Base-by-base conservation (phyloP, 179 eudicot genomes). In the Carnegiea gigantea region DNA sequence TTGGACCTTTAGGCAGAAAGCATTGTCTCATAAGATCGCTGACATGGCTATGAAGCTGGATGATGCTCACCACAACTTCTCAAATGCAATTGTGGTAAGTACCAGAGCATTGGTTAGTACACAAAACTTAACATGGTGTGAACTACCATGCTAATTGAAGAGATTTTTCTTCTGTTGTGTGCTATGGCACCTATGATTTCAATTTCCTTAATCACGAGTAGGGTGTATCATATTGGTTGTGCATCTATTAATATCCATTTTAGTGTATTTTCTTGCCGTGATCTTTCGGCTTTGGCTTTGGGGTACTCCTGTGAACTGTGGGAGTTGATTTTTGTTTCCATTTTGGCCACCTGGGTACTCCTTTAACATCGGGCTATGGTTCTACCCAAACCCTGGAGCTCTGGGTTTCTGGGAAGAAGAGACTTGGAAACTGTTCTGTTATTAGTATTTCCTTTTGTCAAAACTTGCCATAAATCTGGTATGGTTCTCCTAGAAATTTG, bases 81-180 rank as follows among this genome's bases (percentile, higher is more conserved):
- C 99, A 80, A 93, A 96, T 89, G 97, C 93, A 36, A 92, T 96
- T 86, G 97, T 92, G 79, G 99, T 94, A 87, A 88, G 99, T 88
- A 57, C 64, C 64, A 40, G 18, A 11, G 20, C 53, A 64, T 6
- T 8, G 38, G 44, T 54, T 76, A 68, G 21, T 36, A 15, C 24
- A 21, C 26, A 24, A 24, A 44, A 75, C 43, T 33, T 77, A 1
- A n/a, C 6, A 40, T 57, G 18, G 40, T 28, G n/a, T 72, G 75
- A 12, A 46, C 11, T 44, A 54, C 2, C 1, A 68, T 70, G 18
- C 44, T 6, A 44, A n/a, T 4, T 75, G 43, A 53, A 51, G 44
- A 53, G 30, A 23, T 30, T 4, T 21, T 46, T 48, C 59, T 54
- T 33, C 4, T 30, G 12, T 36, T 76, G 7, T 36, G 20, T 18